phyloP scores from a whole-genome alignment of 2,329 filamentous ascomycete species.

The Orbilia blumenaviensis region DNA sequence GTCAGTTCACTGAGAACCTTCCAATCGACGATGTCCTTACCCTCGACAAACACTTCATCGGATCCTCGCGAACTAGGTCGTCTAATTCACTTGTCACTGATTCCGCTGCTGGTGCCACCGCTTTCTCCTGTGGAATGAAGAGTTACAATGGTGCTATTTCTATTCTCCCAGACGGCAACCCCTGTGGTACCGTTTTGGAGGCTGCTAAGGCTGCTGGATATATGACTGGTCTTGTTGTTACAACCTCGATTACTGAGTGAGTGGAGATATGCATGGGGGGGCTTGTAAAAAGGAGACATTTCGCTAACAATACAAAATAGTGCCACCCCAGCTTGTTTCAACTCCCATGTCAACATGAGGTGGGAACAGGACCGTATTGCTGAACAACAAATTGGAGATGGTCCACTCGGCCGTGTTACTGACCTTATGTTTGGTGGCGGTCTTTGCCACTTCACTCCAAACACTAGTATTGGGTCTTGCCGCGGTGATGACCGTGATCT shows the following conservation, averaged over 20 bases:
- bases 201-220: conserved; percentile 92
- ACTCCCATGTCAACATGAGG: conserved; percentile 81
- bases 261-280: background rate
- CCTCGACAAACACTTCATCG: conserved; percentile 89
- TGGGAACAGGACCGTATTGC: conserved; percentile 89
- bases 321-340: conserved; percentile 95
- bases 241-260: conserved; percentile 85
- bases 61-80: conserved; percentile 85
- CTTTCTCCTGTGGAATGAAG: conserved; percentile 91
- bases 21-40: conserved; percentile 78
- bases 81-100: conserved; percentile 88
- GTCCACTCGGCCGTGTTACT: conserved; percentile 84
- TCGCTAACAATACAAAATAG: conserved; percentile 42
- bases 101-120: conserved; percentile 94
- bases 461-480: conserved; percentile 81
- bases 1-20: conserved; percentile 77
- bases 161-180: conserved; percentile 81
- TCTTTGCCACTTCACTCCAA: conserved; percentile 89
- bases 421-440: conserved; percentile 94
- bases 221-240: conserved; percentile 91
- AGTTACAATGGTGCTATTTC: conserved; percentile 97
- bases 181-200: conserved; percentile 92
- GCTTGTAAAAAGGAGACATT: no score
- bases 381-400: conserved; percentile 87
- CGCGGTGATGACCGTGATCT: conserved; percentile 81